Evolutionary conservation across 1,284 basidiomycete species (phyloP), one percentile per base, ranked within the genome.

Genomic region (Sanguinoderma infundibulare): DNA sequence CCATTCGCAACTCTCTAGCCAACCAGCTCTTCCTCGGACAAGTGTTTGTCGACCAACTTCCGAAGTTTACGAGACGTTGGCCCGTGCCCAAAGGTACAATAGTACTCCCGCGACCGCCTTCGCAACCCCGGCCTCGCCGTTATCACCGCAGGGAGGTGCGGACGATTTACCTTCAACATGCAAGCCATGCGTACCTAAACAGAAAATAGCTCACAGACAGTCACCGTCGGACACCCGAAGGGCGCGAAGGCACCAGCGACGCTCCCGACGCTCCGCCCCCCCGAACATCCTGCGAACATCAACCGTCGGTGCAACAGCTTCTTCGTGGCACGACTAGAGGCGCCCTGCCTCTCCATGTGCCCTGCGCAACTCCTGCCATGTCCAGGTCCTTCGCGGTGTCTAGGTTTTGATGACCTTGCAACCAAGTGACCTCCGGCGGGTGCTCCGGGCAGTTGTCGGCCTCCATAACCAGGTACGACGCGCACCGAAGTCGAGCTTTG

Each of bases 261-360:
- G 17, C 17, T n/a, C 15, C 53, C 38, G 47, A 50, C 56, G n/a
- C 34, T 7, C 40, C 36, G 34, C 34, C 30, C 20, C n/a, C 42
- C 68, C 68, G 66, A 69, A 46, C 53, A 57, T 64, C 6, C 50
- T 28, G 68, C 68, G 68, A 67, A 54, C 15, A 66, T 65, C 55
- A 61, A 49, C 66, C 68, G 67, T 47, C 30, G 22, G 15, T 36
- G 52, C 36, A 17, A 38, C 8, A n/a, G 24, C 40, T 54, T 17
- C n/a, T 6, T n/a, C 28, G n/a, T 15, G 12, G 28, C 5, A 8
- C 6, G 10, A 8, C 5, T 28, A 35, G 36, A 28, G 24, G 22
- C 50, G 22, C 49, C 7, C 34, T 15, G 28, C 28, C n/a, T 32
- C 46, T 17, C 46, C 52, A 46, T 46, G 50, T 49, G 38, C 56